Percentiles rank a stretch among this genome's conserved stretches.
Evolutionary conservation across 768 basidiomycete species (phyloP).

Genomic region (Boletus subparvulus): DNA sequence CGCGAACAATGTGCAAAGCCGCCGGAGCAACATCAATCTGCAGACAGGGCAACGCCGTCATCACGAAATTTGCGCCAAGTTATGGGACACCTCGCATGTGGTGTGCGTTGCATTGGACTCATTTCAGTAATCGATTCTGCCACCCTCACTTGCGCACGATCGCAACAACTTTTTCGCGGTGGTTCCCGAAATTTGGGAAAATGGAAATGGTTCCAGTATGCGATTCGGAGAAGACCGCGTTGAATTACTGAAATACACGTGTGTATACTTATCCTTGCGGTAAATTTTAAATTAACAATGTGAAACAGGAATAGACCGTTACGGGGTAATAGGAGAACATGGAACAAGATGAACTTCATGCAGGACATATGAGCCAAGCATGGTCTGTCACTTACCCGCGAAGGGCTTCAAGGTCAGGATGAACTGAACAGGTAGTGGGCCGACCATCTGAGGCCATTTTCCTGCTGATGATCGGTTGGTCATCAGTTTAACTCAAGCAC

Average conservation of each 20-base stretch:
- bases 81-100: not conserved
- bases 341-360: not conserved
- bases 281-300: not conserved
- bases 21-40: not conserved
- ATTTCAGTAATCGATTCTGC: not conserved
- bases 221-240: not conserved
- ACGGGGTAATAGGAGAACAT: not conserved
- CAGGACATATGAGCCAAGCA: not conserved
- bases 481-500: not conserved
- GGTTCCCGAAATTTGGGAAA: not conserved
- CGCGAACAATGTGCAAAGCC: conserved; percentile 6
- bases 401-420: not conserved
- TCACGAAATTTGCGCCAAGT: not conserved
- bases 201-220: not conserved
- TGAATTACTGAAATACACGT: not conserved
- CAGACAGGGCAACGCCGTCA: not conserved
- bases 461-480: too few species aligned
- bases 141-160: not conserved
- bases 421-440: not conserved
- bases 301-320: not conserved
- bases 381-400: not conserved
- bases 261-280: not conserved
- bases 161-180: not conserved
- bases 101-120: not conserved
- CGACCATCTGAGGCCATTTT: not conserved